Evolutionary conservation across 495 filamentous ascomycete genomes (phyloP).

Genomic region (Neurospora tetraspora): DNA sequence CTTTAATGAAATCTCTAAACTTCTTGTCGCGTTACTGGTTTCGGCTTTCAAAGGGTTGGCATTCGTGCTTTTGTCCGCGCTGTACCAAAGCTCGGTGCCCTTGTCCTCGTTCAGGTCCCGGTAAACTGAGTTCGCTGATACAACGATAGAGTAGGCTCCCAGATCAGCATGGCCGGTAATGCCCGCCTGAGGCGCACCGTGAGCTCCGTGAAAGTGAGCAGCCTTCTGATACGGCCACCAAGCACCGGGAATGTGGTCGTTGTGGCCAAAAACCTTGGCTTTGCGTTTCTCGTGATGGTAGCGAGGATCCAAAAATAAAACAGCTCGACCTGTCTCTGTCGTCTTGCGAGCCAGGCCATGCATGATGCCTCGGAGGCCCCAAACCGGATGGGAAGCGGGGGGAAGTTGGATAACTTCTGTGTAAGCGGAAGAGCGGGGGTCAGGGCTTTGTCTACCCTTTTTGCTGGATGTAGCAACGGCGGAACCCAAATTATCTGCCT

Average conservation of each 20-base stretch:
- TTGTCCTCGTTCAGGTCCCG: constrained; percentile 33
- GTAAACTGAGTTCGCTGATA: constrained; percentile 31
- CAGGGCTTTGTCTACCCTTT: neutral
- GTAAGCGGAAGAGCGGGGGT: neutral
- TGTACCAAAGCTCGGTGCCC: constrained; percentile 37
- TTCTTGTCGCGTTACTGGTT: constrained; percentile 22
- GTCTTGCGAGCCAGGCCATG: constrained; percentile 22
- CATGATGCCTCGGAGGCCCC: constrained; percentile 28
- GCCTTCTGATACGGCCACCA: constrained; percentile 44
- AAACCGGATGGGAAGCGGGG: constrained; percentile 18
- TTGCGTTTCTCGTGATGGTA: constrained; percentile 7
- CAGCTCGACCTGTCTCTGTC: neutral
- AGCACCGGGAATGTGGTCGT: constrained; percentile 31
- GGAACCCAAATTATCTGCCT: neutral
- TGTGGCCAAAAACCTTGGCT: constrained; percentile 35
- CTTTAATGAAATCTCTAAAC: constrained; percentile 22
- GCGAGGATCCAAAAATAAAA: constrained; percentile 18
- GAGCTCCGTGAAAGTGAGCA: constrained; percentile 41
- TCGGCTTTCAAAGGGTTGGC: constrained; percentile 7
- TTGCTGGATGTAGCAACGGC: neutral
- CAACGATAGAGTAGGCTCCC: constrained; percentile 39
- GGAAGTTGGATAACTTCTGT: constrained; percentile 7
- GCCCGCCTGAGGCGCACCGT: constrained; percentile 34
- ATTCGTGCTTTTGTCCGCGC: constrained; percentile 30
- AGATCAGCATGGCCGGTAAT: constrained; percentile 28